Evolutionary conservation across 176 grass and related monocot species (phyloP).

Genomic region (Oryza meyeriana): DNA sequence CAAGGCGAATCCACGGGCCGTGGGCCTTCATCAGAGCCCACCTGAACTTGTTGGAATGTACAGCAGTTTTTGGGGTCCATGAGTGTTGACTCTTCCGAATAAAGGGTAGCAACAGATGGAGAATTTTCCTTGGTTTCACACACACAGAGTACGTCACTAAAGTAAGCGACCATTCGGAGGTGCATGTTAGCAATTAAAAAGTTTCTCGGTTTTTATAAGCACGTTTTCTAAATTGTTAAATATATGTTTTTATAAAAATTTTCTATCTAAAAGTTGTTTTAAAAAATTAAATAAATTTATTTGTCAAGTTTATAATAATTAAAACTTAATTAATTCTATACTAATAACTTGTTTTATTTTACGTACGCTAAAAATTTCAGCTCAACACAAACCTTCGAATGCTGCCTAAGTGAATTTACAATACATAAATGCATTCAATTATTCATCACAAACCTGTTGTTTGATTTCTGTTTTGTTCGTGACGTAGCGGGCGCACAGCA

Average conservation of each 20-base stretch:
- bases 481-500: not conserved
- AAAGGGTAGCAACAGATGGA: not conserved
- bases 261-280: too few relatives aligned
- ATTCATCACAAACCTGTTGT: not conserved
- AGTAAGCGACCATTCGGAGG: too few relatives aligned
- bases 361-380: too few relatives aligned
- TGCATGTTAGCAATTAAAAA: too few relatives aligned
- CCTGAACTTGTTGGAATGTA: constrained; percentile 20
- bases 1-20: constrained; percentile 1
- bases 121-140: constrained; percentile 34
- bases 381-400: too few relatives aligned
- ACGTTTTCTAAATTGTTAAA: too few relatives aligned
- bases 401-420: not conserved
- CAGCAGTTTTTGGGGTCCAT: constrained; percentile 7
- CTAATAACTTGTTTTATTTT: too few relatives aligned
- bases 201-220: too few relatives aligned
- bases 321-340: too few relatives aligned
- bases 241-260: too few relatives aligned
- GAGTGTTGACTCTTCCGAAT: not conserved
- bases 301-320: too few relatives aligned
- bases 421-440: not conserved
- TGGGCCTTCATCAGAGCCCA: constrained; percentile 33
- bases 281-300: too few relatives aligned
- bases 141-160: not conserved
- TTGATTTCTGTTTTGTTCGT: not conserved